Evolutionary conservation across 257 asterid species (phyloP).

Genomic region (Catharanthus roseus): DNA sequence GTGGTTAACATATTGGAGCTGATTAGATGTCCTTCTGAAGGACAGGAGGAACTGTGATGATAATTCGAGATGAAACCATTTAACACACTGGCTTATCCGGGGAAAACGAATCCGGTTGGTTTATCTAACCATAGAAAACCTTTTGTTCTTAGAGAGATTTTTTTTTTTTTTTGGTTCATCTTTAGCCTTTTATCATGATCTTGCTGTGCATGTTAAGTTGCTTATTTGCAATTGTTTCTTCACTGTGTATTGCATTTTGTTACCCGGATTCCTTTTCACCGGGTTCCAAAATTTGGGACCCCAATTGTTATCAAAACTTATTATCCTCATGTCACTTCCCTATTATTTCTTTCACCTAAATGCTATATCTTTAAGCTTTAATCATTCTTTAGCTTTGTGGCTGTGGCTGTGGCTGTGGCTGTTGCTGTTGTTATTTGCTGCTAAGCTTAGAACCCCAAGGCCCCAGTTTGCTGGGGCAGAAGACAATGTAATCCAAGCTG

Average conservation of each 20-base stretch:
- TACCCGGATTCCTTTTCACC: constrained; percentile 43
- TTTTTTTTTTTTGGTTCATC: constrained; percentile 17
- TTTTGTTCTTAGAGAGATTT: constrained; percentile 19
- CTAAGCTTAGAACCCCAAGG: neutral
- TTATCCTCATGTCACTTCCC: neutral
- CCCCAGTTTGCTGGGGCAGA: neutral
- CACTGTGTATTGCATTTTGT: constrained; percentile 20
- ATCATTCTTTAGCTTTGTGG: neutral
- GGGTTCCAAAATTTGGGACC: constrained; percentile 21
- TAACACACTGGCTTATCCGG: constrained; percentile 30
- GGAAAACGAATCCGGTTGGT: constrained; percentile 51
- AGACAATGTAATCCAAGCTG: constrained; percentile 11
- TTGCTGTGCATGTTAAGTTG: constrained; percentile 23
- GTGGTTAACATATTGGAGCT: constrained; percentile 82
- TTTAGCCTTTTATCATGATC: constrained; percentile 18
- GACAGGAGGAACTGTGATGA: constrained; percentile 60
- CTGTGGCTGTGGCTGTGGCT: neutral
- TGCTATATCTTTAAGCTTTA: neutral
- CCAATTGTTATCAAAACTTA: neutral
- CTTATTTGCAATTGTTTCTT: constrained; percentile 28
- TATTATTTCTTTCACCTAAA: neutral
- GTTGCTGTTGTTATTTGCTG: neutral
- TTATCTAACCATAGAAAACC: constrained; percentile 23
- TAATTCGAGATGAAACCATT: constrained; percentile 2
- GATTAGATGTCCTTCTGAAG: constrained; percentile 58